phyloP scores from a whole-genome alignment of 164 flowering plant genomes.

The Hamamelis virginiana region DNA sequence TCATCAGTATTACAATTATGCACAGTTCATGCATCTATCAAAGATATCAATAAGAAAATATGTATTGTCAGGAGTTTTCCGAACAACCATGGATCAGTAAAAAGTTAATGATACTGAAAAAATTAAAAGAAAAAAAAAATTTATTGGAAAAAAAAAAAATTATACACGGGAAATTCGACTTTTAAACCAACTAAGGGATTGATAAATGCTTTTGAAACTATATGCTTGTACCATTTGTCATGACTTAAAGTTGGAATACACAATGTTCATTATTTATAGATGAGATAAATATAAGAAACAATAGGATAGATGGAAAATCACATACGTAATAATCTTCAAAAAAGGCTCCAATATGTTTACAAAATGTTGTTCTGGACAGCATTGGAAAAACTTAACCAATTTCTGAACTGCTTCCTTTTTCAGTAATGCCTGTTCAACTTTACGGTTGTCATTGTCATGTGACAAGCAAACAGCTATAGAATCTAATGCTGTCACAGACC shows the following conservation, averaged over 20 bases:
- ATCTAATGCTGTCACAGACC: slow-evolving; percentile 96
- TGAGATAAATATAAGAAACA: neutral
- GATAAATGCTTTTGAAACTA: neutral
- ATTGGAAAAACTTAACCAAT: slow-evolving; percentile 88
- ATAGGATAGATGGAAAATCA: slow-evolving; percentile 5
- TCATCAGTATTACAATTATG: neutral
- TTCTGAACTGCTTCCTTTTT: slow-evolving; percentile 96
- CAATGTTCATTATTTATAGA: neutral
- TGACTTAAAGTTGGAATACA: neutral
- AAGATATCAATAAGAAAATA: neutral
- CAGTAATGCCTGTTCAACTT: slow-evolving; percentile 89
- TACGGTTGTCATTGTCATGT: slow-evolving; percentile 88
- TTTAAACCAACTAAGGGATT: neutral
- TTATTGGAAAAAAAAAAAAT: too few species aligned
- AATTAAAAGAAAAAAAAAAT: too few species aligned
- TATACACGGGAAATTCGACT: too few species aligned
- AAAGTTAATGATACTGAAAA: neutral
- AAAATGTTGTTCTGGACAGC: slow-evolving; percentile 95
- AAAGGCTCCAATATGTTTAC: slow-evolving; percentile 96
- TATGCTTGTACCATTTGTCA: neutral
- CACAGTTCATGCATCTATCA: neutral
- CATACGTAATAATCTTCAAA: slow-evolving; percentile 95
- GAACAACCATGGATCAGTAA: neutral
- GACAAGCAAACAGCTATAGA: slow-evolving; percentile 95
- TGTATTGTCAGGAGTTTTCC: neutral